Evolutionary conservation across 352 stramenopile genomes (phyloP), one percentile per base, ranked within the genome.

Genomic region (Globisporangium barbulae): DNA sequence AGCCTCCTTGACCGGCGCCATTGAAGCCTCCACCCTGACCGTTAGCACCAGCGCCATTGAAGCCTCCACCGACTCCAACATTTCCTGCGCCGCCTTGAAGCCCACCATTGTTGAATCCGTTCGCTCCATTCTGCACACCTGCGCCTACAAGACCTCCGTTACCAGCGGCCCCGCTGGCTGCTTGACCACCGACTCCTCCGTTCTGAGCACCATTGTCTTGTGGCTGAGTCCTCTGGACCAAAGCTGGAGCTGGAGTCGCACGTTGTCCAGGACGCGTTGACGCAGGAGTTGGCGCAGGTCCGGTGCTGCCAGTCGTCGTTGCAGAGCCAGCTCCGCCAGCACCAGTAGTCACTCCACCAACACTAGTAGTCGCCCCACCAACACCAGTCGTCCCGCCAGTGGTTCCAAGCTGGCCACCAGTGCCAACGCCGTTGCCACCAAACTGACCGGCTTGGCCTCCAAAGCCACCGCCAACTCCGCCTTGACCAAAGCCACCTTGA

Each of bases 191-290:
- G 8, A 12, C n/a, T 28, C 8, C 44, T 50, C 44, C 6, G 7
- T 50, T 50, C 44, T 50, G 44, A 30, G 44, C 44, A 25, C 44
- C 19, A 50, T 19, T 8, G 0, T n/a, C 44, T 13, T 10, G 19
- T 3, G 44, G n/a, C 10, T 31, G 35, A 49, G 53, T 39, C 2
- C 21, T 37, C 9, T 39, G 35, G 7, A 9, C 13, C 50, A 15
- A 39, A 31, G 37, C 31, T 35, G 6, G 31, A 39, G 35, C 22
- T 61, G 35, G 54, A 21, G 39, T 39, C 22, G 54, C 21, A 4
- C 39, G 54, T 22, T 61, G 54, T 30, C 54, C 54, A 15, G 25
- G 54, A 52, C 54, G 54, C 15, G 54, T 61, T 12, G 54, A 19
- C 0, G 54, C 54, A 39, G 54, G 54, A 28, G 54, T 61, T 22